Evolutionary conservation across 1,284 basidiomycete species (phyloP), one percentile per base, ranked within the genome.

Genomic region (Bjerkandera adusta): DNA sequence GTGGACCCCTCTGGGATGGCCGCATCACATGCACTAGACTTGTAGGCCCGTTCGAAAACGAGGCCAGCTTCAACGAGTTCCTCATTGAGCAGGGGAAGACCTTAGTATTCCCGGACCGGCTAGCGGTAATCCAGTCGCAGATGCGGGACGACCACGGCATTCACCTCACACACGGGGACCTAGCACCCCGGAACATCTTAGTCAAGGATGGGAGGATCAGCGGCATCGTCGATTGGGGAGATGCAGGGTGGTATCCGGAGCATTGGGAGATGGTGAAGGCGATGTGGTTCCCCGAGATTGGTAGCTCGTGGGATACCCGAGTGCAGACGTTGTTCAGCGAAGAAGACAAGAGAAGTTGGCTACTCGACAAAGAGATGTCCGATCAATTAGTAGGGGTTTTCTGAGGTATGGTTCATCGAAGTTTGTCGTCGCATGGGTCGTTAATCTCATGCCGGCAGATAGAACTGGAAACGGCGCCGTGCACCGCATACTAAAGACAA

Each of bases 211-310:
- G 50, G 6, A 35, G 32, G 15, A 39, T 54, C 10, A 43, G 52
- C 2, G 62, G 58, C 3, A 57, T 64, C 34, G 44, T 64, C 26
- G 63, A 64, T 40, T 64, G 63, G 63, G 62, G 63, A 35, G 36
- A 45, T 10, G 52, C 57, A 26, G 62, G 63, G 11, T 65, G 43
- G 25, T 63, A 62, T 49, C 62, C 63, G 2, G 60, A 64, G 43
- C 59, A 65, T 38, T 63, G 62, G 63, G 63, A 63, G 34, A 22
- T 48, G 11, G 25, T 58, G 20, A 65, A 65, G 49, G 63, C 61
- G 32, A 8, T 60, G 25, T 40, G 5, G 4, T 40, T 2, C n/a
- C 38, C 38, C 8, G 27, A 30, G 8, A 30, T 30, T 8, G n/a
- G n/a, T n/a, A n/a, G n/a, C n/a, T n/a, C 27, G 27, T 30, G 27